Evolutionary conservation across 176 grass and related monocot species (phyloP).

Genomic region (Stipa capillata): DNA sequence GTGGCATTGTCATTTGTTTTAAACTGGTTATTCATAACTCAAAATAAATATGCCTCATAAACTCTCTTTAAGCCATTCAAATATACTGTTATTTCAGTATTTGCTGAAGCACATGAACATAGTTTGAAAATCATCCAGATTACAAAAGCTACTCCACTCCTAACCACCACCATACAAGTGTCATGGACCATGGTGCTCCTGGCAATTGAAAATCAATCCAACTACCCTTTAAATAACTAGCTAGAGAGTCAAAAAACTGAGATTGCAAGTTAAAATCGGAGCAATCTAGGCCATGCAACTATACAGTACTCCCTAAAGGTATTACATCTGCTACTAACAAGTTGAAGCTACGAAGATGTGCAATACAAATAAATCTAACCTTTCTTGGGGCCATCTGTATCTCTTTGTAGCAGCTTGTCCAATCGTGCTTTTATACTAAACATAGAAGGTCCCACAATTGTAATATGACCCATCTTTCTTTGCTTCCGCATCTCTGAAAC

Average conservation of each 20-base stretch:
- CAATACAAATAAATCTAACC: conserved; percentile 8
- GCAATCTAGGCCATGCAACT: neutral
- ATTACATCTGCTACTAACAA: neutral
- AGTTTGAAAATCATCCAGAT: neutral
- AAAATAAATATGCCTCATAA: neutral
- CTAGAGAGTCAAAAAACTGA: neutral
- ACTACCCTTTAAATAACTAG: neutral
- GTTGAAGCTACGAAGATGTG: neutral
- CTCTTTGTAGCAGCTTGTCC: conserved; percentile 54
- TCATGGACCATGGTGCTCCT: neutral
- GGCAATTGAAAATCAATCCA: neutral
- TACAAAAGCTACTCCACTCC: neutral
- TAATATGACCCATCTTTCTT: conserved; percentile 93
- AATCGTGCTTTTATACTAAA: conserved; percentile 44
- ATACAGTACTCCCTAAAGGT: neutral
- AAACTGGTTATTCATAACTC: neutral
- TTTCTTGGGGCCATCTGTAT: neutral
- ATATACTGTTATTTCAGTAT: neutral
- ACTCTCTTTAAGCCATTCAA: neutral
- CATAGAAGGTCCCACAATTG: conserved; percentile 86
- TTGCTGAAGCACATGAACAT: neutral
- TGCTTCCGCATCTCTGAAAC: conserved; percentile 73
- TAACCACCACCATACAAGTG: neutral
- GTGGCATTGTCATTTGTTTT: neutral
- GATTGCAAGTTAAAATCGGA: neutral